These are phyloP conservation scores for Colletotrichum ledebouriae DNA, from an alignment of 2,329 filamentous ascomycete species.

Conservation along the genomic window DNA sequence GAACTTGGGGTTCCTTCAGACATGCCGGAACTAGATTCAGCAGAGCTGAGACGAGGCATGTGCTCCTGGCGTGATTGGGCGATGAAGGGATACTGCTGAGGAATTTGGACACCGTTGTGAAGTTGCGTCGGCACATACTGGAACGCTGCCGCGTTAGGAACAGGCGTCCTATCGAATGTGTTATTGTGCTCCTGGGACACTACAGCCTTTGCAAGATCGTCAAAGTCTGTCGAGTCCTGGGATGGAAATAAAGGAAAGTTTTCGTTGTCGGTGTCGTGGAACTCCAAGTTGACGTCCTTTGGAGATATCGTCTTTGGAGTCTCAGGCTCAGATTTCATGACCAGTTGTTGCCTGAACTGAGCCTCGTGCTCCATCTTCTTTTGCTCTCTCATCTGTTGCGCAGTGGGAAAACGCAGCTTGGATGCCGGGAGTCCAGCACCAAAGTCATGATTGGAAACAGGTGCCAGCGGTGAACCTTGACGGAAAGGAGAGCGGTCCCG, in stretches of 20 bases:
- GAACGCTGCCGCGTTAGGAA: slow-evolving; percentile 18
- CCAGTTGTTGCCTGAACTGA: slow-evolving; percentile 58
- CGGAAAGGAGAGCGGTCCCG: slow-evolving; percentile 87
- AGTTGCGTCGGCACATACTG: slow-evolving; percentile 53
- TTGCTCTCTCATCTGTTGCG: slow-evolving; percentile 72
- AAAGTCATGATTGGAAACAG: slow-evolving; percentile 60
- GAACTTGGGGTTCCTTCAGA: slow-evolving; percentile 45
- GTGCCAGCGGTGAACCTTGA: slow-evolving; percentile 74
- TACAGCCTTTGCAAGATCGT: slow-evolving; percentile 51
- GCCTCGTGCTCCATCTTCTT: slow-evolving; percentile 72
- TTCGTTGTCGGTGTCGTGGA: slow-evolving; percentile 80
- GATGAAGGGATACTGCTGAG: slow-evolving; percentile 67
- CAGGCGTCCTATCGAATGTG: slow-evolving; percentile 1
- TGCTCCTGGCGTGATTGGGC: slow-evolving; percentile 52
- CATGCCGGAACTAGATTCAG: slow-evolving; percentile 53
- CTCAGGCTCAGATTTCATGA: slow-evolving; percentile 57
- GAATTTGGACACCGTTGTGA: slow-evolving; percentile 56
- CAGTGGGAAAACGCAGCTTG: slow-evolving; percentile 60
- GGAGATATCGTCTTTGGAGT: slow-evolving; percentile 92
- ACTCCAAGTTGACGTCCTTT: slow-evolving; percentile 91
- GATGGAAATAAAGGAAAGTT: slow-evolving; percentile 80
- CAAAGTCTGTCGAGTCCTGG: slow-evolving; percentile 62
- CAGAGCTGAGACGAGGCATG: slow-evolving; percentile 58
- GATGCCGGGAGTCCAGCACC: slow-evolving; percentile 44
- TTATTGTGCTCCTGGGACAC: slow-evolving; percentile 4